Conservation (phyloP, 1,284 basidiomycete genomes). For the Apiotrichum siamense region DNA sequence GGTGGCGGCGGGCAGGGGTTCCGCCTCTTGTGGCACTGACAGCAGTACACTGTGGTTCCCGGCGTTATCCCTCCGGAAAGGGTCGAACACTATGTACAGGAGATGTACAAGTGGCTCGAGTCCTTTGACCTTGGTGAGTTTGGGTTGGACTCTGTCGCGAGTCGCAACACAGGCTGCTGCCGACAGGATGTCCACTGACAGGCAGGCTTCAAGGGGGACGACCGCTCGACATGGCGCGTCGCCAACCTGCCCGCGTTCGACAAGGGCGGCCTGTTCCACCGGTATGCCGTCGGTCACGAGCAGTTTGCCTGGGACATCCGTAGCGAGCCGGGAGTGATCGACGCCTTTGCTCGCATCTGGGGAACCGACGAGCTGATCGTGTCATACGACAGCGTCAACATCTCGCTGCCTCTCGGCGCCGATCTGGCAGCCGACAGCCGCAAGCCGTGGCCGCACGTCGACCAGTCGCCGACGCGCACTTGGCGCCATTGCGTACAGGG, state of each 20-base stretch:
- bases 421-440: conserved; percentile 21
- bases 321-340: conserved; percentile 35
- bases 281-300: conserved; percentile 40
- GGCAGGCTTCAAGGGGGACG: conserved; percentile 42
- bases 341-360: conserved; percentile 43
- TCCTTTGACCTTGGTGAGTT: conserved; percentile 23
- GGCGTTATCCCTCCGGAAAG: conserved; percentile 32
- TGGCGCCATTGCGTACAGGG: conserved; percentile 47
- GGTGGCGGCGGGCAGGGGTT: too few relatives aligned
- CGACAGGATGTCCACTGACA: background rate
- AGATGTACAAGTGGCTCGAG: conserved; percentile 43
- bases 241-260: conserved; percentile 39
- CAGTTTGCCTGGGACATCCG: conserved; percentile 46
- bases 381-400: conserved; percentile 42
- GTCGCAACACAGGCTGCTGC: too few relatives aligned
- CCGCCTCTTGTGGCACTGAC: background rate
- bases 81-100: conserved; percentile 35
- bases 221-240: conserved; percentile 40
- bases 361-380: conserved; percentile 45
- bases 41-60: conserved; percentile 40
- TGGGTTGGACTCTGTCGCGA: background rate
- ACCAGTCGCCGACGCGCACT: conserved; percentile 40
- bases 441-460: conserved; percentile 44
- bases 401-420: conserved; percentile 38
- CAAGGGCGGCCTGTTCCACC: conserved; percentile 37